These are phyloP conservation scores for Zygosaccharomyces bisporus DNA, from an alignment of 805 yeast species.

Conservation along the genomic window DNA sequence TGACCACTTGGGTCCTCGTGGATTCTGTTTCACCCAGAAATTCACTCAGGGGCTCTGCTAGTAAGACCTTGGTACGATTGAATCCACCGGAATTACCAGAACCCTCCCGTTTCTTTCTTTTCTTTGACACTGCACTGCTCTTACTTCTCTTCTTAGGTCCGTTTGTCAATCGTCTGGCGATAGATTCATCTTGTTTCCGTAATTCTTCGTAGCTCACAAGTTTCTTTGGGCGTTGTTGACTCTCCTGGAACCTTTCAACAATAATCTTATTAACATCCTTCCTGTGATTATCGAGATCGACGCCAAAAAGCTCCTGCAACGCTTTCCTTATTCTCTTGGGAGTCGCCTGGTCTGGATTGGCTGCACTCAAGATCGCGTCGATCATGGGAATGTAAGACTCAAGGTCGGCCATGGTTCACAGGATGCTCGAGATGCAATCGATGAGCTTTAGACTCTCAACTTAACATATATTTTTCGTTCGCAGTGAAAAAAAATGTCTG, in stretches of 20 bases:
- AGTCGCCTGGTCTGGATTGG: slow-evolving; percentile 65
- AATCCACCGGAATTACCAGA: slow-evolving; percentile 28
- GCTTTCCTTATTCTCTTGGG: slow-evolving; percentile 70
- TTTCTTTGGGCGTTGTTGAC: slow-evolving; percentile 35
- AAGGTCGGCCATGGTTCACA: slow-evolving; percentile 15
- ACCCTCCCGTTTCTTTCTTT: slow-evolving; percentile 13
- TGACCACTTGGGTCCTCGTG: slow-evolving; percentile 69
- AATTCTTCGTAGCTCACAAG: slow-evolving; percentile 37
- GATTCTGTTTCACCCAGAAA: slow-evolving; percentile 45
- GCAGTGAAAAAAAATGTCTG: not conserved
- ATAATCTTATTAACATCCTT: slow-evolving; percentile 58
- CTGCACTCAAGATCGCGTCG: slow-evolving; percentile 68
- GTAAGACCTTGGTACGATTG: slow-evolving; percentile 41
- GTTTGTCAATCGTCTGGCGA: slow-evolving; percentile 48
- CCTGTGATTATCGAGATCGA: slow-evolving; percentile 49
- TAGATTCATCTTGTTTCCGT: slow-evolving; percentile 46
- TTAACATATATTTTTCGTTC: not conserved
- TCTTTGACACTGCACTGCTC: slow-evolving; percentile 14
- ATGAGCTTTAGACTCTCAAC: not conserved
- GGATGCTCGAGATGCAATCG: not conserved
- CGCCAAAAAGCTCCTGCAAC: slow-evolving; percentile 61
- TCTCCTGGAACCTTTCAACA: slow-evolving; percentile 52
- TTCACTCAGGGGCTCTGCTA: slow-evolving; percentile 50
- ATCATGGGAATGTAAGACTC: slow-evolving; percentile 55
- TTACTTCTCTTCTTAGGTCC: slow-evolving; percentile 16